Evolutionary conservation across 768 basidiomycete species (phyloP).

Genomic region (Calocybe cyanea): DNA sequence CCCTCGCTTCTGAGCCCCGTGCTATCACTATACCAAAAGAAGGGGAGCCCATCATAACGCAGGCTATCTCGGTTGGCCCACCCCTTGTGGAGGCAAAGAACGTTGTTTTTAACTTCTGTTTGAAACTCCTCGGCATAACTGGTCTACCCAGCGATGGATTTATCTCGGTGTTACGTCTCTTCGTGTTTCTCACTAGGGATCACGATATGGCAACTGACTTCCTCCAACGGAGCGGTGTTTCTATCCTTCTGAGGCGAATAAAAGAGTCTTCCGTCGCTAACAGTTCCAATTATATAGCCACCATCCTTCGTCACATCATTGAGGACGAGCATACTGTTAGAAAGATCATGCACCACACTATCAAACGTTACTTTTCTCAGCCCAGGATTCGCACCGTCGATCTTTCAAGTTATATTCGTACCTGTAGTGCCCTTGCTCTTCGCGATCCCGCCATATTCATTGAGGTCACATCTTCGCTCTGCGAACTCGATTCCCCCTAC

Average conservation of each 20-base stretch:
- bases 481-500: slow-evolving; percentile 66
- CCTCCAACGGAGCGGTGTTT: slow-evolving; percentile 61
- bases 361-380: slow-evolving; percentile 76
- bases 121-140: slow-evolving; percentile 63
- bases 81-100: slow-evolving; percentile 55
- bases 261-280: slow-evolving; percentile 57
- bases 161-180: slow-evolving; percentile 73
- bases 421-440: slow-evolving; percentile 73
- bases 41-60: slow-evolving; percentile 53
- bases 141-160: slow-evolving; percentile 77
- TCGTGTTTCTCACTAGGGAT: slow-evolving; percentile 83
- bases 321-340: slow-evolving; percentile 70
- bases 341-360: slow-evolving; percentile 75
- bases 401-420: slow-evolving; percentile 66
- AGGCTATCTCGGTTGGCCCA: slow-evolving; percentile 57
- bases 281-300: slow-evolving; percentile 79
- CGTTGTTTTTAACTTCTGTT: slow-evolving; percentile 71
- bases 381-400: slow-evolving; percentile 69
- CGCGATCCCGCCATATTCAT: slow-evolving; percentile 80
- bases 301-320: slow-evolving; percentile 87
- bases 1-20: slow-evolving; percentile 69
- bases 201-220: slow-evolving; percentile 61
- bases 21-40: slow-evolving; percentile 65
- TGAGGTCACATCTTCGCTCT: slow-evolving; percentile 64
- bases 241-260: slow-evolving; percentile 63